phyloP scores from a whole-genome alignment of 1,284 basidiomycete species.

The Hypsizygus ulmarius region DNA sequence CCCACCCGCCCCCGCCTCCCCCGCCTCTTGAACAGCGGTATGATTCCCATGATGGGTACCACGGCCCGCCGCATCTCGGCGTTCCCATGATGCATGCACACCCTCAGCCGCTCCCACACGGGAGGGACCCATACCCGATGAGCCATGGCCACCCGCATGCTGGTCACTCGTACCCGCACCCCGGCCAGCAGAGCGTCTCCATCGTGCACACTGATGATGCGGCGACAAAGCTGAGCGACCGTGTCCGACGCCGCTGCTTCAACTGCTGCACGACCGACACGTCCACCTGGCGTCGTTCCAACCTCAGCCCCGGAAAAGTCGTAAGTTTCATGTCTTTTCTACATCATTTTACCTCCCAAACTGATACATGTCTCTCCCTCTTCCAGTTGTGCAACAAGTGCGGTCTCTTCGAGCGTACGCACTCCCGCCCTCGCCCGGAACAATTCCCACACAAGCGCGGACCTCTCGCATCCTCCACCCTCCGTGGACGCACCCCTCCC shows the following conservation, averaged over 20 bases:
- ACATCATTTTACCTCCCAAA: conserved; percentile 4
- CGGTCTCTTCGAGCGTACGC: conserved; percentile 78
- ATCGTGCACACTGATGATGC: conserved; percentile 72
- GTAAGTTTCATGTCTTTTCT: conserved; percentile 40
- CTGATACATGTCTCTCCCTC: conserved; percentile 2
- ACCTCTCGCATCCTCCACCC: conserved; percentile 47
- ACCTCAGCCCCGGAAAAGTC: conserved; percentile 77
- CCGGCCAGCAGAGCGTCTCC: conserved; percentile 28
- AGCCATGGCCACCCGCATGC: conserved; percentile 15
- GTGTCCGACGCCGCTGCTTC: conserved; percentile 71
- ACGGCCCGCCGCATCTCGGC: conserved; percentile 4
- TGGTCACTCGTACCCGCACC: conserved; percentile 30
- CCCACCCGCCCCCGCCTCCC: conserved; percentile 14
- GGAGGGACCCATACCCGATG: conserved; percentile 36
- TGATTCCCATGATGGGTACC: conserved; percentile 10
- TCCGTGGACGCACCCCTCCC: conserved; percentile 34
- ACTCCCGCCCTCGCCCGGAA: conserved; percentile 73
- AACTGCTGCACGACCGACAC: conserved; percentile 85
- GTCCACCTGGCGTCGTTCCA: conserved; percentile 75
- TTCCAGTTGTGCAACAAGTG: conserved; percentile 82
- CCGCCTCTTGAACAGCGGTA: conserved; percentile 7
- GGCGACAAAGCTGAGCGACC: conserved; percentile 71
- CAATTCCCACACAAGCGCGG: conserved; percentile 80
- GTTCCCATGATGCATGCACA: conserved; percentile 18
- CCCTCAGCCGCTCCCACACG: conserved; percentile 12